These are phyloP conservation scores for Hibiscus trionum DNA, from an alignment of 345 rosid species.

Conservation along the genomic window DNA sequence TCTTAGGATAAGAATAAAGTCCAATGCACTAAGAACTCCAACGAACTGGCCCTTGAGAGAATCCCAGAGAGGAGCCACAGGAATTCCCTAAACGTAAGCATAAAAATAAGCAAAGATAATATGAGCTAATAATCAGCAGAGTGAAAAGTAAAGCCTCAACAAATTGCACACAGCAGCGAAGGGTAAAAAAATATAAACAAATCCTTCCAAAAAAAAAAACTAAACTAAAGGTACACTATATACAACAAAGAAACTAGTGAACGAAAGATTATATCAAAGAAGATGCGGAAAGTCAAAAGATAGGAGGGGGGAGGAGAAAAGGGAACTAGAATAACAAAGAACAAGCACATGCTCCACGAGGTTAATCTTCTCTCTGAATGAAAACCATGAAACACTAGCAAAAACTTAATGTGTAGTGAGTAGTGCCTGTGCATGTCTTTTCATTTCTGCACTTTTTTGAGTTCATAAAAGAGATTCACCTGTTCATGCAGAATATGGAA, in stretches of 20 bases:
- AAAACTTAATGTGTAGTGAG: neutral
- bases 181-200: neutral
- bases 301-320: neutral
- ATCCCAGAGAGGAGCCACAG: slow-evolving; percentile 87
- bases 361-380: neutral
- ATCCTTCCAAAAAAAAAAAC: neutral
- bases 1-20: slow-evolving; percentile 70
- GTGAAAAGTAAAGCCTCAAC: neutral
- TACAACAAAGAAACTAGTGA: neutral
- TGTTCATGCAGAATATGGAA: slow-evolving; percentile 94
- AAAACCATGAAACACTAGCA: neutral
- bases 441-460: neutral
- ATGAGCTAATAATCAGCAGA: neutral
- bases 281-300: neutral
- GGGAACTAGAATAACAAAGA: neutral
- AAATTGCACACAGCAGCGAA: neutral
- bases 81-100: slow-evolving; percentile 51
- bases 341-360: neutral
- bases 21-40: slow-evolving; percentile 73
- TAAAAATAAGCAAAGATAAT: slow-evolving; percentile 20
- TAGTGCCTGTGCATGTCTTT: neutral
- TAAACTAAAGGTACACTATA: neutral
- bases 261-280: neutral
- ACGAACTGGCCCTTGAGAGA: slow-evolving; percentile 57
- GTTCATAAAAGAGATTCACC: slow-evolving; percentile 36